Percentiles rank a stretch among this genome's conserved stretches.
phyloP scores from a whole-genome alignment of 306 rosid species.

The Carpinus fangiana region DNA sequence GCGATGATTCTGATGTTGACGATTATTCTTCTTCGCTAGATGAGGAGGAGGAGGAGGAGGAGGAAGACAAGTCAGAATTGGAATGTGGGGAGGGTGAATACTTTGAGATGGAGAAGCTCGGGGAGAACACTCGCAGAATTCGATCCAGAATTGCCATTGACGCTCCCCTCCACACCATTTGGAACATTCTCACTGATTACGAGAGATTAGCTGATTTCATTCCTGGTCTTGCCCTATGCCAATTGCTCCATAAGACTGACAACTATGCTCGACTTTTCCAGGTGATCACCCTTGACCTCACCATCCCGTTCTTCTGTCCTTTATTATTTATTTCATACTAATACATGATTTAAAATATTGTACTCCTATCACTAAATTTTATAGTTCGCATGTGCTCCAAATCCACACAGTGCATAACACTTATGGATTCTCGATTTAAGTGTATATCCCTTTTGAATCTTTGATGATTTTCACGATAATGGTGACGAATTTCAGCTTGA shows the following conservation, averaged over 20 bases:
- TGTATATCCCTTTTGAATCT: not conserved
- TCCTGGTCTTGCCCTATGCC: constrained; percentile 76
- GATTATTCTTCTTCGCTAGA: constrained; percentile 4
- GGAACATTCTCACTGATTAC: constrained; percentile 81
- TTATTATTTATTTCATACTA: not conserved
- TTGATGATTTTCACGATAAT: not conserved
- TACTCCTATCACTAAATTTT: not conserved
- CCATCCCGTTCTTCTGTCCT: not conserved
- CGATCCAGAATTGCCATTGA: constrained; percentile 52
- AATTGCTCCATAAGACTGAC: constrained; percentile 49
- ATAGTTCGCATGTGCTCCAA: not conserved
- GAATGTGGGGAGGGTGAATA: constrained; percentile 46
- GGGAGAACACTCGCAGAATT: constrained; percentile 63
- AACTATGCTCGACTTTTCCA: constrained; percentile 74
- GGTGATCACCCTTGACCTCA: constrained; percentile 22
- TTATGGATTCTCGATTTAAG: not conserved
- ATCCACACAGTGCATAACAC: not conserved
- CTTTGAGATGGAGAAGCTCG: constrained; percentile 55
- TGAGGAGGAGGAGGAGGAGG: constrained; percentile 6
- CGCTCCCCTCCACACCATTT: constrained; percentile 55
- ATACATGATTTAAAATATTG: not conserved
- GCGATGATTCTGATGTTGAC: constrained; percentile 1
- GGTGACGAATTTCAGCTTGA: not conserved
- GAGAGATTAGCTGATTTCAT: constrained; percentile 78
- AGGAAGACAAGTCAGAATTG: constrained; percentile 11